Evolutionary conservation across 805 yeast genomes (phyloP).

Genomic region (Schizosaccharomyces japonicus): DNA sequence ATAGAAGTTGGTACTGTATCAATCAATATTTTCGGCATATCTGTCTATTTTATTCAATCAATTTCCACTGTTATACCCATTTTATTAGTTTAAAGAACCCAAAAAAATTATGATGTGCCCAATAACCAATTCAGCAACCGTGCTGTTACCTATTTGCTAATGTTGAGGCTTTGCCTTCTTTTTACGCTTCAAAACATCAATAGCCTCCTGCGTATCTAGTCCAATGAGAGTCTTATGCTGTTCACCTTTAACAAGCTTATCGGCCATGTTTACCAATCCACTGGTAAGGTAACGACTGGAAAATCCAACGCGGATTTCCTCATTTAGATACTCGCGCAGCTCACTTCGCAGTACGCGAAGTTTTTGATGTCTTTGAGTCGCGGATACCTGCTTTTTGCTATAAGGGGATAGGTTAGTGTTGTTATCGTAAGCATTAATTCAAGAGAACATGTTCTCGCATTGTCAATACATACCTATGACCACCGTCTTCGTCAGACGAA

Average conservation of each 20-base stretch:
- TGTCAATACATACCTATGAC: background rate
- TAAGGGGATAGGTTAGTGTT: background rate
- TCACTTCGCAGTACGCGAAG: slow-evolving; percentile 9
- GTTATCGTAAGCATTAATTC: background rate
- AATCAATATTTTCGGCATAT: too few relatives aligned
- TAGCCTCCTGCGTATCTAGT: slow-evolving; percentile 39
- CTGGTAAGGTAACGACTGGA: slow-evolving; percentile 15
- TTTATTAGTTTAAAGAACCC: too few relatives aligned
- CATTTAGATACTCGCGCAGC: slow-evolving; percentile 11
- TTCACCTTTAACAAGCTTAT: slow-evolving; percentile 32
- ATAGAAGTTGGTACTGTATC: too few relatives aligned
- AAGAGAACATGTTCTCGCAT: background rate
- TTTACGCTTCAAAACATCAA: slow-evolving; percentile 25
- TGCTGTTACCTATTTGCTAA: too few relatives aligned
- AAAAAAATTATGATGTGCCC: too few relatives aligned
- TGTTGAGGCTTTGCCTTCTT: slow-evolving; percentile 4
- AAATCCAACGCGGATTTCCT: slow-evolving; percentile 12
- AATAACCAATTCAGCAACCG: too few relatives aligned
- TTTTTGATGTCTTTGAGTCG: background rate
- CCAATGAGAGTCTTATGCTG: slow-evolving; percentile 53
- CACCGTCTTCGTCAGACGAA: too few relatives aligned
- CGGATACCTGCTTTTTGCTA: background rate
- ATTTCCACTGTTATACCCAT: too few relatives aligned
- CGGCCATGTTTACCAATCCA: slow-evolving; percentile 17
- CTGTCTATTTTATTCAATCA: too few relatives aligned